Percentiles rank a stretch among this genome's conserved stretches.
Conservation (phyloP, 805 yeast genomes). For the Tanozyma kutaoensis region DNA sequence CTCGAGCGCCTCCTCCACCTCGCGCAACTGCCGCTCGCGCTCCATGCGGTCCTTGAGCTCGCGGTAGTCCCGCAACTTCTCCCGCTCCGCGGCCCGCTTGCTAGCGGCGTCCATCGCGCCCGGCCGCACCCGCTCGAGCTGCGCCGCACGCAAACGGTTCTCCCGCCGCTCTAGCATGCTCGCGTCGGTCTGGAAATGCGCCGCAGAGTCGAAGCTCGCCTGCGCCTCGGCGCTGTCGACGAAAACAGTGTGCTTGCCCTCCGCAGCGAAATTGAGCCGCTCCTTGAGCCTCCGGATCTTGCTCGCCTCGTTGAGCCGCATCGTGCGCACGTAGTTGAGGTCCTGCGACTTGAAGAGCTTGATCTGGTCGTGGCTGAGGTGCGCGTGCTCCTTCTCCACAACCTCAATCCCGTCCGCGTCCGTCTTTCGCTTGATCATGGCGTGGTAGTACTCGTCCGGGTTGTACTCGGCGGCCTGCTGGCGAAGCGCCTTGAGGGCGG, state of each 20-base stretch:
- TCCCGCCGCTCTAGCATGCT: constrained; percentile 50
- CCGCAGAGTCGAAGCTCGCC: constrained; percentile 47
- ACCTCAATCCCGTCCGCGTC: constrained; percentile 59
- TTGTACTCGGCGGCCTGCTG: constrained; percentile 63
- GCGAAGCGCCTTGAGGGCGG: constrained; percentile 56
- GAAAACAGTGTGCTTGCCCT: constrained; percentile 75
- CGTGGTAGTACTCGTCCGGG: constrained; percentile 95
- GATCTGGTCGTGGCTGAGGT: constrained; percentile 59
- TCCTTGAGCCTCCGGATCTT: constrained; percentile 48
- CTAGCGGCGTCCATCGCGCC: too few species aligned
- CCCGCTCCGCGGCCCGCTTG: constrained; percentile 23
- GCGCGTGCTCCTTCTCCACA: constrained; percentile 43
- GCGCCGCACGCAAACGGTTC: constrained; percentile 55
- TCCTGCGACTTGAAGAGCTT: constrained; percentile 85
- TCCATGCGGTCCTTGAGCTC: constrained; percentile 52
- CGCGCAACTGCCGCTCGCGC: constrained; percentile 53
- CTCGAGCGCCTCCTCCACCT: constrained; percentile 62
- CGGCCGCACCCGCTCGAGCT: constrained; percentile 31
- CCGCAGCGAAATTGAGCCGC: constrained; percentile 35
- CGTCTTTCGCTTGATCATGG: constrained; percentile 63
- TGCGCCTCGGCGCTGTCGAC: constrained; percentile 52
- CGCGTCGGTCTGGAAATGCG: constrained; percentile 58
- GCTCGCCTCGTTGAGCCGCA: constrained; percentile 54
- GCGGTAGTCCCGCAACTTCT: constrained; percentile 49
- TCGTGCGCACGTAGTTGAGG: constrained; percentile 67